Evolutionary conservation across 179 eudicot species (phyloP).

Genomic region (Vitellaria paradoxa): DNA sequence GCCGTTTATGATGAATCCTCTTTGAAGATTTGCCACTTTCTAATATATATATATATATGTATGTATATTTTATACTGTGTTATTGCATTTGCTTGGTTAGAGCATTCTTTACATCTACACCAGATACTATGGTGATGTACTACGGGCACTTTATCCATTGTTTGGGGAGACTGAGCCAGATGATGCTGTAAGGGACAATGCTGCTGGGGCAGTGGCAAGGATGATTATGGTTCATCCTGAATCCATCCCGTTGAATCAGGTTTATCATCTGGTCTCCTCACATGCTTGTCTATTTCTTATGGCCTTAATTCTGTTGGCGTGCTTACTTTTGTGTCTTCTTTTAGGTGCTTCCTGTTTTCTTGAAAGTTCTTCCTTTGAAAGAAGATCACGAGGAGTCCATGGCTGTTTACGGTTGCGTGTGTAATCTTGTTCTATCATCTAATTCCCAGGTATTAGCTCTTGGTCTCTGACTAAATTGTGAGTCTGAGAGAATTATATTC

Average conservation of each 20-base stretch:
- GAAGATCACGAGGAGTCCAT: constrained; percentile 87
- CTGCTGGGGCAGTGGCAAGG: constrained; percentile 98
- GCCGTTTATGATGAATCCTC: background rate
- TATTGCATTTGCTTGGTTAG: constrained; percentile 10
- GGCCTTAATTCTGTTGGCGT: background rate
- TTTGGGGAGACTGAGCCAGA: constrained; percentile 94
- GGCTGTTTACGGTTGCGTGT: constrained; percentile 80
- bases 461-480: background rate
- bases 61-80: background rate
- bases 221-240: constrained; percentile 94
- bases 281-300: background rate
- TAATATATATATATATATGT: background rate
- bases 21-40: background rate
- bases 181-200: constrained; percentile 95
- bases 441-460: constrained; percentile 59
- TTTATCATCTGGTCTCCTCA: constrained; percentile 18
- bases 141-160: constrained; percentile 74
- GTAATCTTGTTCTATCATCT: constrained; percentile 76
- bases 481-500: background rate
- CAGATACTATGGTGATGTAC: constrained; percentile 76
- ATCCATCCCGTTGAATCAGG: constrained; percentile 85
- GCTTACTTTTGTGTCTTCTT: constrained; percentile 1
- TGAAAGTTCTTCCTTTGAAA: constrained; percentile 78
- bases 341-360: constrained; percentile 84
- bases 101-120: constrained; percentile 26